phyloP scores from a whole-genome alignment of 2,329 filamentous ascomycete genomes.

The Penicillium sp. region DNA sequence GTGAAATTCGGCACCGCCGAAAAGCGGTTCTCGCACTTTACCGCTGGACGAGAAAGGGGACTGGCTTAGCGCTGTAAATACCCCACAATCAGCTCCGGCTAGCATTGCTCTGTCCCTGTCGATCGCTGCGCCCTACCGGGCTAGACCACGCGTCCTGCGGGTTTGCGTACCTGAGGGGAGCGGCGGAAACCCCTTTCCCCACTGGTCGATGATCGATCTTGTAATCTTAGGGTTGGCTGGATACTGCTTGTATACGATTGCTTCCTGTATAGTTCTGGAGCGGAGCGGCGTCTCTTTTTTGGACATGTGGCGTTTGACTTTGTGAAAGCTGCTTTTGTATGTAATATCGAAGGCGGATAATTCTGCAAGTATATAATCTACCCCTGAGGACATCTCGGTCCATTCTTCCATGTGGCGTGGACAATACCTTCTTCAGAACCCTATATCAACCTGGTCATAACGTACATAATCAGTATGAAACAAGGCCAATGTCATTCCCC shows the following conservation, averaged over 20 bases:
- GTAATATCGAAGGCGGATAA: neutral
- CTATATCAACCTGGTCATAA: neutral
- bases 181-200: neutral
- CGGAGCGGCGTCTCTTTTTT: neutral
- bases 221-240: neutral
- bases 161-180: neutral
- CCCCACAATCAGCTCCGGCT: neutral
- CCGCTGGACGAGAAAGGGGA: conserved; percentile 84
- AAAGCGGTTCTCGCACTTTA: conserved; percentile 78
- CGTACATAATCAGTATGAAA: neutral
- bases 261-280: neutral
- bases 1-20: conserved; percentile 73
- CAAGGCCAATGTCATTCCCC: neutral
- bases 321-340: neutral
- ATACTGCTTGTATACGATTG: neutral
- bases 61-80: conserved; percentile 58
- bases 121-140: neutral
- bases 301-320: neutral
- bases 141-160: neutral
- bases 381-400: neutral
- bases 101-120: conserved; percentile 2
- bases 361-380: neutral
- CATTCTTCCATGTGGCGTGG: neutral
- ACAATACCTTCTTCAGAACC: neutral
- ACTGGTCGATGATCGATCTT: neutral